A percentile compares a stretch with the other conserved stretches of the same genome.
These are phyloP conservation scores for Panus rudis DNA, from an alignment of 768 basidiomycete species.

Conservation along the genomic window DNA sequence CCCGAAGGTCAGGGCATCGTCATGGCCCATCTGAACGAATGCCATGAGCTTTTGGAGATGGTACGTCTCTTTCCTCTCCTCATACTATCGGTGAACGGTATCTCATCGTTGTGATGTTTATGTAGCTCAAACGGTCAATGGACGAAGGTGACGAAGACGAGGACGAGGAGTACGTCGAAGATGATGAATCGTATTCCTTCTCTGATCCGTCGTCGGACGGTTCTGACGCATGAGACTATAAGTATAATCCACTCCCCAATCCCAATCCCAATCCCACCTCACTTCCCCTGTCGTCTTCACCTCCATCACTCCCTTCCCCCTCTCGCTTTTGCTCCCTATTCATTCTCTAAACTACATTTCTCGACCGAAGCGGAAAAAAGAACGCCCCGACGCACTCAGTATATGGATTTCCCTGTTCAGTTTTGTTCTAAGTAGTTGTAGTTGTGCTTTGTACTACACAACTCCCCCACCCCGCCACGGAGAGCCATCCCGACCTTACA, in stretches of 20 bases:
- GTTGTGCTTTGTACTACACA: too few relatives aligned
- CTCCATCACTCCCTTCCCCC: background rate
- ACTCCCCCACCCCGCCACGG: too few relatives aligned
- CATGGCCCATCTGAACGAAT: constrained; percentile 93
- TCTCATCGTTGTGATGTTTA: constrained; percentile 1
- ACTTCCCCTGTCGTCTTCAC: background rate
- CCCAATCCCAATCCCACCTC: background rate
- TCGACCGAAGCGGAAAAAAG: too few relatives aligned
- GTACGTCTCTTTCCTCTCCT: constrained; percentile 31
- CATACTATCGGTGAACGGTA: background rate
- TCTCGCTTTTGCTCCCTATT: too few relatives aligned
- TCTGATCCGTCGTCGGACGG: background rate
- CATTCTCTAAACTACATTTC: too few relatives aligned
- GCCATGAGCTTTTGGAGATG: constrained; percentile 95
- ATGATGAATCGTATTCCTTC: constrained; percentile 19
- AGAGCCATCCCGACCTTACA: too few relatives aligned
- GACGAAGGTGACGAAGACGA: constrained; percentile 61
- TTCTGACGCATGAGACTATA: background rate
- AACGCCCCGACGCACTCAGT: too few relatives aligned
- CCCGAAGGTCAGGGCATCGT: constrained; percentile 97
- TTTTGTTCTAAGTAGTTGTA: too few relatives aligned
- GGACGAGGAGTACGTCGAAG: constrained; percentile 31
- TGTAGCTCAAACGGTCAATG: constrained; percentile 80
- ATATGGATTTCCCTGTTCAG: too few relatives aligned
- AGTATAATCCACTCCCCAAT: background rate